Evolutionary conservation across 257 asterid species (phyloP), one percentile per base, ranked within the genome.

Genomic region (Osmanthus fragrans): DNA sequence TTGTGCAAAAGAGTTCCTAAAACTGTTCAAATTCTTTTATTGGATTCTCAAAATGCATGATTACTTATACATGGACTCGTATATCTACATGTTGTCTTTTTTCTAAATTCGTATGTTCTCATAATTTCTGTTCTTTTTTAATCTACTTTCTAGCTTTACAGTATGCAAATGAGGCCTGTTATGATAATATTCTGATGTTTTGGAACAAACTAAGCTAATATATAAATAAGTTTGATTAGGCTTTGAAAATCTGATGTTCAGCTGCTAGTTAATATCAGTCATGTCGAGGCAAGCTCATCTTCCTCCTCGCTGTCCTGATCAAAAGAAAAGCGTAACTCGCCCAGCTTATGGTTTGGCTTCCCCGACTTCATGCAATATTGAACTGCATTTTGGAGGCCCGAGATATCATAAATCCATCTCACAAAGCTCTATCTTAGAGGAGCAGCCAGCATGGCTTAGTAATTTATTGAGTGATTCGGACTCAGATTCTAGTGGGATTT

Each of bases 271-370:
- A 74, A 80, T 73, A 60, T 75, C 87, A 79, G 66, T 47, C 36
- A 91, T 91, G 97, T 89, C 95, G 56, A 88, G 89, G 83, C 94
- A 88, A 77, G 87, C 94, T 75, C 96, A 89, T 34, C 97, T 89
- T 77, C 96, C 96, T n/a, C 97, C 96, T 51, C 96, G 96, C 10
- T 91, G 93, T 82, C 97, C 97, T 75, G 88, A 86, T 82, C 97
- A 87, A 77, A 92, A 88, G 88, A 92, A 89, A 84, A 45, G 76
- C 8, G 30, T 83, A 32, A 29, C 73, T 42, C 77, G 77, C 73
- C 79, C 80, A 13, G 40, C 82, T 78, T 74, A 74, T 58, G 79
- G 64, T 27, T 79, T 73, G 3, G 19, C 73, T 72, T 76, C 82
- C 64, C 80, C 78, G 30, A 82, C 87, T 72, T 74, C 83, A 68